Percentiles rank a stretch among this genome's conserved stretches.
phyloP scores from a whole-genome alignment of 1,284 basidiomycete genomes.

The Boletus austroedulis region DNA sequence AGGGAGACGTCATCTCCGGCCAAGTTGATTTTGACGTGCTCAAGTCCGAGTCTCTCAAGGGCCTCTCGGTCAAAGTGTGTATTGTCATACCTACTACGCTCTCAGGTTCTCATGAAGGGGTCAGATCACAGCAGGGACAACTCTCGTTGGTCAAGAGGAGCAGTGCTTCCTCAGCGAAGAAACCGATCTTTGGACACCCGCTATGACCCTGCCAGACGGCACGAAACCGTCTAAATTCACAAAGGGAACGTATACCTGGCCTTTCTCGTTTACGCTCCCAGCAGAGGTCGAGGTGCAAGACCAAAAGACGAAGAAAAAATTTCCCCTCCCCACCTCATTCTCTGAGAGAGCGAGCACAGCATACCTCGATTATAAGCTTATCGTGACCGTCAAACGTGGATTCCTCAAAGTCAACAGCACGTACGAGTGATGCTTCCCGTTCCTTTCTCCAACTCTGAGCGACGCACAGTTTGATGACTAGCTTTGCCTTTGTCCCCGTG shows the following conservation, averaged over 20 bases:
- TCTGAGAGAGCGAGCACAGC: slow-evolving; percentile 45
- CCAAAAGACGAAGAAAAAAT: slow-evolving; percentile 31
- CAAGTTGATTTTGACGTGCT: slow-evolving; percentile 44
- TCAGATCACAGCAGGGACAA: slow-evolving; percentile 42
- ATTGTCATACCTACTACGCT: background rate
- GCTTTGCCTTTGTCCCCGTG: slow-evolving; percentile 43
- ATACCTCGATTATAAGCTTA: slow-evolving; percentile 50
- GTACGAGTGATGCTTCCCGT: slow-evolving; percentile 28
- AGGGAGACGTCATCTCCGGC: slow-evolving; percentile 46
- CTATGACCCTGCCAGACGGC: slow-evolving; percentile 23
- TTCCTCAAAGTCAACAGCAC: slow-evolving; percentile 42
- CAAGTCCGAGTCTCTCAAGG: slow-evolving; percentile 46
- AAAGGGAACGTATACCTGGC: slow-evolving; percentile 44
- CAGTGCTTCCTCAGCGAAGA: slow-evolving; percentile 41
- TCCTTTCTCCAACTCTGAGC: background rate
- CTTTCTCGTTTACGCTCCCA: slow-evolving; percentile 47
- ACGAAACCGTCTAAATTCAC: slow-evolving; percentile 35
- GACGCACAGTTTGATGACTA: slow-evolving; percentile 25
- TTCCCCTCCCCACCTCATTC: slow-evolving; percentile 48
- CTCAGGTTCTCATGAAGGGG: background rate
- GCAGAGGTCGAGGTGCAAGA: slow-evolving; percentile 38
- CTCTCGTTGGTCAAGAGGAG: slow-evolving; percentile 46
- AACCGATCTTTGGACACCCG: slow-evolving; percentile 39
- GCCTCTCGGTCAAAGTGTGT: slow-evolving; percentile 40
- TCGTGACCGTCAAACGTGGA: slow-evolving; percentile 47